phyloP scores from a whole-genome alignment of 768 basidiomycete genomes.

The Gloeostereum incarnatum region DNA sequence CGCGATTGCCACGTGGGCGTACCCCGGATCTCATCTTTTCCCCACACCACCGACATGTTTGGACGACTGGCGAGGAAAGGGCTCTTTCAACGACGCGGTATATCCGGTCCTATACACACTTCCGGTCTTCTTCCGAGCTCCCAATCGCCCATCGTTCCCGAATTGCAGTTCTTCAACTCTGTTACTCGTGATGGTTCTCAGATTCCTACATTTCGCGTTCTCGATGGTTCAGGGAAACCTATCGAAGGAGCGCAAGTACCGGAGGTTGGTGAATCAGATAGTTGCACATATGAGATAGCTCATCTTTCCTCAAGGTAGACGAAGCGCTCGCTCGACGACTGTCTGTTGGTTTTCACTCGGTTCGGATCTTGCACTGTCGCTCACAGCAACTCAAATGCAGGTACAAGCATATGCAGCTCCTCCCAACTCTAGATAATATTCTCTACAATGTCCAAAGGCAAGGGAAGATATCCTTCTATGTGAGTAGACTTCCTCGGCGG shows the following conservation, averaged over 20 bases:
- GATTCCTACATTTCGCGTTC: constrained; percentile 81
- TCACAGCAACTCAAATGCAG: constrained; percentile 19
- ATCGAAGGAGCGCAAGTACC: constrained; percentile 69
- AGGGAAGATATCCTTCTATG: constrained; percentile 88
- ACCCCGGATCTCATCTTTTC: too few species aligned
- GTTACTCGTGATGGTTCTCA: constrained; percentile 48
- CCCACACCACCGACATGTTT: constrained; percentile 3
- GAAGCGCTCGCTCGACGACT: constrained; percentile 56
- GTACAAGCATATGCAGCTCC: constrained; percentile 71
- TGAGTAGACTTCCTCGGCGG: constrained; percentile 28
- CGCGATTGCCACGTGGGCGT: too few species aligned
- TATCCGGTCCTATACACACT: constrained; percentile 3
- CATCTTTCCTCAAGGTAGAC: constrained; percentile 42
- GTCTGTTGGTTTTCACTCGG: constrained; percentile 19
- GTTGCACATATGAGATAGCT: not conserved
- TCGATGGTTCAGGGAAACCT: constrained; percentile 72
- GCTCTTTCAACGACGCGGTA: constrained; percentile 4
- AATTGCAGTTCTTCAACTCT: constrained; percentile 74
- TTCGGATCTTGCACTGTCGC: not conserved
- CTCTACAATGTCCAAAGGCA: constrained; percentile 91
- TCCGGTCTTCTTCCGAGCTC: constrained; percentile 28
- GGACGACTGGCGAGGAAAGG: not conserved
- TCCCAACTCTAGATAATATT: constrained; percentile 81
- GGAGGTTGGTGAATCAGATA: constrained; percentile 40
- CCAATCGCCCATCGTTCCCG: constrained; percentile 55